Base-by-base conservation (phyloP, 148 eudicot species). In the Spergularia marina region DNA sequence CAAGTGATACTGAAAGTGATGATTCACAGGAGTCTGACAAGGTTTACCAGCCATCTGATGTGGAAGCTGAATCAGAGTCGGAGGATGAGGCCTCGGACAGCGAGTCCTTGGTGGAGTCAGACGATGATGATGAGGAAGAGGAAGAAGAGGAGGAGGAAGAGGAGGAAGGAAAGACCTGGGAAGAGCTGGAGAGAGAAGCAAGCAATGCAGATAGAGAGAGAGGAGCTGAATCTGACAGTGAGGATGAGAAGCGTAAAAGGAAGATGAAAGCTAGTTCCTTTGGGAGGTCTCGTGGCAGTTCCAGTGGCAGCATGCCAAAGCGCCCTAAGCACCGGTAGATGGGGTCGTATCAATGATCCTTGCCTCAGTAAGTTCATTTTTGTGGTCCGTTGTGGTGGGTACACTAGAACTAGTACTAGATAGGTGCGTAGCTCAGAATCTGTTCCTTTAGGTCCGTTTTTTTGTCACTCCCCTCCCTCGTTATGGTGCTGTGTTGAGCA, bases 171-270 rank as follows among this genome's bases (percentile, higher is more conserved):
- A 90, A 86, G 81, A 87, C 94, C 2, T 92, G 98, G 98, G 98
- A 92, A 51, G 97, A 95, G 87, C 81, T 95, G 72, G 98, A 95
- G 85, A 88, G 91, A 83, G 98, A 95, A 87, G 98, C 98, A 30
- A 89, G 84, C 76, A 90, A 92, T 72, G 97, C 97, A 7, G 98
- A 95, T 60, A 82, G 88, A 63, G 96, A 90, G 85, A 84, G 88
- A 36, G 98, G 96, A 39, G 86, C 71, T 49, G 98, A 95, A 63
- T 90, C 93, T 7, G 98, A 95, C 78, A 92, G 97, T 7, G 97
- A 89, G 77, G 97, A 90, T 15, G 98, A 95, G 87, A 86, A 97
- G 81, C 86, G 86, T 79, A 85, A 88, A 78, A 90, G 85, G 78
- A 92, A 92, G 87, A 83, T 83, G 82, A 95, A 95, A 85, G 85